phyloP scores from a whole-genome alignment of 1,139 yeast species.

The Geotrichum siamense region DNA sequence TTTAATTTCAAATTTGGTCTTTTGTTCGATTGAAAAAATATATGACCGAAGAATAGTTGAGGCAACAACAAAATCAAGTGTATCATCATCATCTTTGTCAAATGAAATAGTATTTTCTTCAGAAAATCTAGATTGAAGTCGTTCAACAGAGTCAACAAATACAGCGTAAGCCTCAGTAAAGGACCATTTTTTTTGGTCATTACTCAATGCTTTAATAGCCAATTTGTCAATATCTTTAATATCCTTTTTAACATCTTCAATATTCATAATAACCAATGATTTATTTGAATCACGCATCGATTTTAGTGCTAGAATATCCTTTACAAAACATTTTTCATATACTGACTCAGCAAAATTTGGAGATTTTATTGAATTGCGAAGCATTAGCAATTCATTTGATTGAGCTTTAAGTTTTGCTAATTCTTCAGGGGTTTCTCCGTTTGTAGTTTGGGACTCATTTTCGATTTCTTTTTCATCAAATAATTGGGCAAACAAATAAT shows the following conservation, averaged over 20 bases:
- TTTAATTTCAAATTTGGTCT: conserved; percentile 81
- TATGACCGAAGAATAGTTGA: conserved; percentile 77
- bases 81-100: conserved; percentile 92
- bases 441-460: conserved; percentile 47
- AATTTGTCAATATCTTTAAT: conserved; percentile 6
- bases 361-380: conserved; percentile 40
- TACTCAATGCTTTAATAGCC: conserved; percentile 31
- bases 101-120: conserved; percentile 45
- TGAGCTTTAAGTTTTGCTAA: conserved; percentile 63
- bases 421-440: conserved; percentile 40
- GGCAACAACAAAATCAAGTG: conserved; percentile 79
- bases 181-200: conserved; percentile 61
- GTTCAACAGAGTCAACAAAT: conserved; percentile 44
- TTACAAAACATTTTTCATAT: conserved; percentile 46
- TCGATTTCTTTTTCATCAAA: conserved; percentile 51
- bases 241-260: conserved; percentile 25
- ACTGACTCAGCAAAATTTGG: conserved; percentile 37
- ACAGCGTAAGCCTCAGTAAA: conserved; percentile 57
- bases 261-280: conserved; percentile 57
- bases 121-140: conserved; percentile 42
- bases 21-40: conserved; percentile 63
- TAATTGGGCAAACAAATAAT: conserved; percentile 73
- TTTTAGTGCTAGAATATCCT: conserved; percentile 73
- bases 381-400: conserved; percentile 63
- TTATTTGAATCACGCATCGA: conserved; percentile 70